Conservation (phyloP, 139 green algal species). For the Eudorina sp. region DNA sequence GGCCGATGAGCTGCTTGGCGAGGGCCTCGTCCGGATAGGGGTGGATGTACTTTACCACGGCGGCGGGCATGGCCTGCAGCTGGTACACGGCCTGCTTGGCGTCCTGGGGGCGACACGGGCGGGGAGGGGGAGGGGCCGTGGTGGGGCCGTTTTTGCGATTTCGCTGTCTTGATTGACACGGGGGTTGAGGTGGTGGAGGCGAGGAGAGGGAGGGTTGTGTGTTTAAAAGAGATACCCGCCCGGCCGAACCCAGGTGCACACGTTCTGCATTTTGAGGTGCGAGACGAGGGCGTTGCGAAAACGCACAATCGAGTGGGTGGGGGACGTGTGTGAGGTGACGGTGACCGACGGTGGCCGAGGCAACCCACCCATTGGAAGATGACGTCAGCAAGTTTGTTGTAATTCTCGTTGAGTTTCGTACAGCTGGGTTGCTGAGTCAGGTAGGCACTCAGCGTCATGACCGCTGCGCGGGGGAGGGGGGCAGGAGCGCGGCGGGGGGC, state of each 20-base stretch:
- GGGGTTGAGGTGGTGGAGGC: too few relatives aligned
- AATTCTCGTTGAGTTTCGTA: neutral
- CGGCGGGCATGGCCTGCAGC: constrained; percentile 34
- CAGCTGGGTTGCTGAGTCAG: constrained; percentile 26
- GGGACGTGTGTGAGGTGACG: too few relatives aligned
- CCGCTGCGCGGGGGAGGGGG: neutral
- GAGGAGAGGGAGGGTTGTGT: too few relatives aligned
- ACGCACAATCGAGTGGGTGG: too few relatives aligned
- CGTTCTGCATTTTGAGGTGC: too few relatives aligned
- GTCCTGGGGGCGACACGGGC: neutral
- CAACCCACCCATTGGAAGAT: constrained; percentile 20
- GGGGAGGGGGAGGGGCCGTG: neutral
- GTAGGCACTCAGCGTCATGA: constrained; percentile 19
- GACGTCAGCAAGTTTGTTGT: neutral
- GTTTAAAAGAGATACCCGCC: too few relatives aligned
- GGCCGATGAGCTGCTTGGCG: neutral
- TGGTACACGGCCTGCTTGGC: constrained; percentile 26
- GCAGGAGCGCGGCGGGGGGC: too few relatives aligned
- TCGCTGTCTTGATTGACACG: too few relatives aligned
- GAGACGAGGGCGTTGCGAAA: too few relatives aligned
- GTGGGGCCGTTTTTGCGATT: too few relatives aligned
- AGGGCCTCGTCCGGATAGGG: neutral
- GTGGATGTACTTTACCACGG: constrained; percentile 14
- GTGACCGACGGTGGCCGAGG: too few relatives aligned
- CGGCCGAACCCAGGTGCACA: too few relatives aligned